These are phyloP conservation scores for bread wheat (Triticum aestivum) DNA, from an alignment of 176 grass and related monocot genomes.

Conservation along the genomic window IWGSC_CS_RefSeq_v2.1 NC_057810.1:726821543-726822042, in stretches of 20 bases:
- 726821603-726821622: no score
- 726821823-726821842: no score
- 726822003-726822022: neutral
- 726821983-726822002: neutral
- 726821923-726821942: neutral
- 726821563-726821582: no score
- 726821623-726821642: slow-evolving; percentile 1
- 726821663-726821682: slow-evolving; percentile 25
- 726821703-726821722: slow-evolving; percentile 45
- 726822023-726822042: no score
- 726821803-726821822: no score
- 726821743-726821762: no score
- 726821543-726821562: no score
- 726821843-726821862: no score
- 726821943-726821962: slow-evolving; percentile 25
- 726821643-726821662: slow-evolving; percentile 13
- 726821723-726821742: slow-evolving; percentile 27
- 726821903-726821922: neutral
- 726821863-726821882: no score
- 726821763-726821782: neutral
- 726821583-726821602: no score
- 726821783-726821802: neutral
- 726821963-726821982: slow-evolving; percentile 40
- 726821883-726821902: slow-evolving; percentile 28
- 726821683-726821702: slow-evolving; percentile 28